These are phyloP conservation scores for Sherardia arvensis DNA, from an alignment of 257 asterid genomes.

Conservation along the genomic window DNA sequence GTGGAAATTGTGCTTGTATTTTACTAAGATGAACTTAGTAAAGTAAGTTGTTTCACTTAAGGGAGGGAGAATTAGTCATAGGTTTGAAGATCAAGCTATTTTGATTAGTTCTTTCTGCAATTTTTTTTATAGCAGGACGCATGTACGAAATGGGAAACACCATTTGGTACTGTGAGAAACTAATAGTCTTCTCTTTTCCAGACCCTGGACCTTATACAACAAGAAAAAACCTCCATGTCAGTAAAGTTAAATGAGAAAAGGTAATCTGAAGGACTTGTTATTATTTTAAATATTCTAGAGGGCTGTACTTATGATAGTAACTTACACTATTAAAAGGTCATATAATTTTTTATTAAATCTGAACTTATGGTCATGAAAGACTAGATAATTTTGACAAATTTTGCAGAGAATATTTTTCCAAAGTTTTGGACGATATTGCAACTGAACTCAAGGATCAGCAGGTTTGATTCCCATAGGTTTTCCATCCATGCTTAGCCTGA, in stretches of 20 bases:
- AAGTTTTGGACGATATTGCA: conserved; percentile 33
- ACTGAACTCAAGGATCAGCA: conserved; percentile 46
- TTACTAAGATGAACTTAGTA: neutral
- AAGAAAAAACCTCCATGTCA: conserved; percentile 48
- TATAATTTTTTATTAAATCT: neutral
- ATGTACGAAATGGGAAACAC: neutral
- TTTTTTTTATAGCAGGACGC: neutral
- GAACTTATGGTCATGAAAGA: neutral
- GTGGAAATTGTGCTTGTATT: neutral
- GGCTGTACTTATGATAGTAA: conserved; percentile 28
- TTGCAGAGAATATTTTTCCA: conserved; percentile 43
- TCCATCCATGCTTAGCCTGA: conserved; percentile 13
- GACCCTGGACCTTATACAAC: conserved; percentile 72
- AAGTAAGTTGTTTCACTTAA: neutral
- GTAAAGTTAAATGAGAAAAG: conserved; percentile 51
- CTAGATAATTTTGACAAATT: neutral
- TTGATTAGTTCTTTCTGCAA: neutral
- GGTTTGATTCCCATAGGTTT: conserved; percentile 35
- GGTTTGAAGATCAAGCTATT: neutral
- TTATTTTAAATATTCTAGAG: conserved; percentile 11
- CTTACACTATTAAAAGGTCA: conserved; percentile 25
- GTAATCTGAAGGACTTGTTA: conserved; percentile 30
- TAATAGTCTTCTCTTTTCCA: conserved; percentile 14
- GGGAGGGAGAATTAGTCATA: too few species aligned
- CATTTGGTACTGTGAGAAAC: neutral